Evolutionary conservation across 208 protist genomes (phyloP).

Genomic region (Wallacemonas collosoma): DNA sequence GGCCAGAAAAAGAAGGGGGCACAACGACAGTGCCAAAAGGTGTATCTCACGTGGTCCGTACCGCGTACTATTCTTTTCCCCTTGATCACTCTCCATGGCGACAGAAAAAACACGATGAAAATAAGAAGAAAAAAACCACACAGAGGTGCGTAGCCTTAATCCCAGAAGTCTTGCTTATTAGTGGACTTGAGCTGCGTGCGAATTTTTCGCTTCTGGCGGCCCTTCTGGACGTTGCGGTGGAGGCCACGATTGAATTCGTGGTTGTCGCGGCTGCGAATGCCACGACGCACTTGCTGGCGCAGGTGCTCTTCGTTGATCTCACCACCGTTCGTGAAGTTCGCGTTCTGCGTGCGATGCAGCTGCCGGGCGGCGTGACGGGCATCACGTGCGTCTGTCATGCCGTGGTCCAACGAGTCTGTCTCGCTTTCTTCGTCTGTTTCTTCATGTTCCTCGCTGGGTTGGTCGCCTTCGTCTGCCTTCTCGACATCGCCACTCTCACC

Average conservation of each 20-base stretch:
- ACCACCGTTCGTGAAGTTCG: conserved; percentile 59
- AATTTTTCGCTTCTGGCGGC: conserved; percentile 80
- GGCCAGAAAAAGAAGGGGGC: no score
- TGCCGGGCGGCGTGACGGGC: conserved; percentile 32
- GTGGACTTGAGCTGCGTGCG: conserved; percentile 72
- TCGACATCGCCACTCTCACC: neutral
- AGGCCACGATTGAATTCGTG: conserved; percentile 72
- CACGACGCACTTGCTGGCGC: conserved; percentile 61
- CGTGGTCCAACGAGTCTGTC: conserved; percentile 42
- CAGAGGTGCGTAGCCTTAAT: conserved; percentile 9
- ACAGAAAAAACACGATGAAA: conserved; percentile 18
- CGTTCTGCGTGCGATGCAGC: conserved; percentile 37
- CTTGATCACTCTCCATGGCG: no score
- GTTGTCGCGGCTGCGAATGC: conserved; percentile 63
- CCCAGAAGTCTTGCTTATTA: conserved; percentile 50
- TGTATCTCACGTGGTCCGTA: no score
- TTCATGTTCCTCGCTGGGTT: conserved; percentile 25
- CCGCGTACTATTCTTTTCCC: no score
- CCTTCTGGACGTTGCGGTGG: conserved; percentile 89
- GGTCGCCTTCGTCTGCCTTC: conserved; percentile 12
- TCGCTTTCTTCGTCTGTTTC: conserved; percentile 40
- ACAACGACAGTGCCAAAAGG: no score
- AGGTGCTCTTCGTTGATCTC: conserved; percentile 74
- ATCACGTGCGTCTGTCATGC: conserved; percentile 40
- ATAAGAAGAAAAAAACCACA: neutral